phyloP scores from a whole-genome alignment of 345 rosid genomes.

The Geranium rotundifolium region DNA sequence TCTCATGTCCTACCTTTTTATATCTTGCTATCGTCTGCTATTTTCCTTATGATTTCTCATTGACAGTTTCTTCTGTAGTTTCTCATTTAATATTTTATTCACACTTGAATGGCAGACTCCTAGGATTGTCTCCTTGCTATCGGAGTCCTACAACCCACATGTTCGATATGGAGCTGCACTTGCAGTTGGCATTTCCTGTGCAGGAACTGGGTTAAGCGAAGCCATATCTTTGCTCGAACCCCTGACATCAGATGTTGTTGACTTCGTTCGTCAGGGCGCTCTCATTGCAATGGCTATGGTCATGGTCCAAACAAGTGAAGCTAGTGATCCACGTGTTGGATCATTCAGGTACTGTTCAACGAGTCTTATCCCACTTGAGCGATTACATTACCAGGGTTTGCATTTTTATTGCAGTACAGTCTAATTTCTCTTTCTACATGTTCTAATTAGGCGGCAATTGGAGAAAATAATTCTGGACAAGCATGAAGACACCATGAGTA shows the following conservation, averaged over 20 bases:
- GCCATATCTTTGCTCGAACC: conserved; percentile 97
- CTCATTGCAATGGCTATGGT: conserved; percentile 99
- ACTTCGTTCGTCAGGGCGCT: conserved; percentile 99
- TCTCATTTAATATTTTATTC: conserved; percentile 9
- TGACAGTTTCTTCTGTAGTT: background rate
- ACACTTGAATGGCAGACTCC: conserved; percentile 57
- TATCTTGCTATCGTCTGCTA: background rate
- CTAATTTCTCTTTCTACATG: background rate
- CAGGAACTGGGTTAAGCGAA: conserved; percentile 97
- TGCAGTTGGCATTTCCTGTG: conserved; percentile 98
- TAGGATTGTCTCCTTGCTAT: conserved; percentile 84
- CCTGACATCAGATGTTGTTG: conserved; percentile 92
- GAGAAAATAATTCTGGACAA: conserved; percentile 93
- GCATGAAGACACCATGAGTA: conserved; percentile 99
- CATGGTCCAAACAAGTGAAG: conserved; percentile 92
- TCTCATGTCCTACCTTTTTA: background rate
- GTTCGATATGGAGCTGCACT: conserved; percentile 99
- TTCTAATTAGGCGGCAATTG: conserved; percentile 58
- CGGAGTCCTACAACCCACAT: conserved; percentile 98
- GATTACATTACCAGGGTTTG: background rate
- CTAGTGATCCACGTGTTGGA: conserved; percentile 95
- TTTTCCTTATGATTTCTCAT: background rate
- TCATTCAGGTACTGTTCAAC: conserved; percentile 54
- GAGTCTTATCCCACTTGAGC: background rate
- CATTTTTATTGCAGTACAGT: background rate